These are phyloP conservation scores for Selenicereus undatus DNA, from an alignment of 148 eudicot species.

Conservation along the genomic window DNA sequence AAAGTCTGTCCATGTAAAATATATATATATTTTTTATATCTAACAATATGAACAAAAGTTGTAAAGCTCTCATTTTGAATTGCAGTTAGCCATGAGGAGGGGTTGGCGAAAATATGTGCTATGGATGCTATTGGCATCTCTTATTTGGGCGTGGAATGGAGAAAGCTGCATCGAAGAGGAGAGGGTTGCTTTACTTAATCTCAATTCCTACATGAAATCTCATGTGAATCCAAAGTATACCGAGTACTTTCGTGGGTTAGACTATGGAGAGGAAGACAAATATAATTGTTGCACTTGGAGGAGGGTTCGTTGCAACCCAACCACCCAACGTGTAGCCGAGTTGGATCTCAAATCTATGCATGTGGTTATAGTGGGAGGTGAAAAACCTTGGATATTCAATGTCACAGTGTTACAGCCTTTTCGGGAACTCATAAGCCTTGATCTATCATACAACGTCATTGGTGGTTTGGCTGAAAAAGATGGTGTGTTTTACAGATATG, in stretches of 20 bases:
- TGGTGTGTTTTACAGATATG: background rate
- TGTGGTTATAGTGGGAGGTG: background rate
- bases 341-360: background rate
- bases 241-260: background rate
- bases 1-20: too few relatives aligned
- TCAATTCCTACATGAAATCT: background rate
- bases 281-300: constrained; percentile 2
- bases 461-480: background rate
- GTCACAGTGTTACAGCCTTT: constrained; percentile 1
- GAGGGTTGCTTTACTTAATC: constrained; percentile 5
- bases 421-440: background rate
- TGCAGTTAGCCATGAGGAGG: background rate
- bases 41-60: too few relatives aligned
- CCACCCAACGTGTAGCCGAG: background rate
- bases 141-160: background rate
- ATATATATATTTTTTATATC: too few relatives aligned
- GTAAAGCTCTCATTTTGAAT: too few relatives aligned
- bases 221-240: background rate
- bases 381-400: background rate
- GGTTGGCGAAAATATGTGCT: background rate
- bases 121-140: background rate
- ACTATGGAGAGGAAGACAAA: background rate
- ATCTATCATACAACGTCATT: background rate
- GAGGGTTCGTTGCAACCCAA: background rate
- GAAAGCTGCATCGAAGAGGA: constrained; percentile 1